Base-by-base conservation (phyloP, 2,329 filamentous ascomycete genomes). In the Beauveria caledonica region DNA sequence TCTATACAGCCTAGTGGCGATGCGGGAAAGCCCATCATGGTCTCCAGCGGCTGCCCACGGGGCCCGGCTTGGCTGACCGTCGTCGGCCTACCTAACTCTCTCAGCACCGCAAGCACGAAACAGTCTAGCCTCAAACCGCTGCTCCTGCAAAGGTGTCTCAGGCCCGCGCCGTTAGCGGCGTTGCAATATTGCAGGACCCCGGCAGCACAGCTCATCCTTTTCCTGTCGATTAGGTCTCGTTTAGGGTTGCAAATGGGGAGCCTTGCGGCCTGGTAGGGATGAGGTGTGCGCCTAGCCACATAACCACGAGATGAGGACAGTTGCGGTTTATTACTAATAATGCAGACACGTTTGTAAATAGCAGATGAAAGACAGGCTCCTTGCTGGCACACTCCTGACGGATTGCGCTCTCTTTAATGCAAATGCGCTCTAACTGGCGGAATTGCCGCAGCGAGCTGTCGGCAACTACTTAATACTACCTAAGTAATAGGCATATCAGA, bases 41-140 rank as follows among this genome's bases (percentile, higher is more conserved):
- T 25, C 19, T 23, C 27, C 54, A 48, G 15, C 29, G 33, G 40
- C 25, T 7, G 42, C 40, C 25, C n/a, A n/a, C 53, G 10, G 25
- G 19, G 13, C 52, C 25, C n/a, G 23, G 6, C 29, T 52, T 39
- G 25, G 23, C 9, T n/a, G 33, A 21, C 53, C n/a, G 13, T 65
- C 65, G 53, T 69, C 68, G 68, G 58, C 64, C 23, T 53, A 64
- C 50, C 17, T 21, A 25, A 23, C 21, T 23, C 27, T 36, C 11
- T 23, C 23, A 23, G 23, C 4, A 23, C 23, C 23, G 4, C 23
- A 23, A 44, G n/a, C n/a, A n/a, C 40, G 7, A 23, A 13, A 49
- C 15, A 49, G 23, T 51, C 27, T 51, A 51, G 33, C 48, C 48
- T 51, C 48, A 36, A 36, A 36, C 48, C 17, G 27, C 45, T 49